These are phyloP conservation scores for Mycena metata DNA, from an alignment of 768 basidiomycete genomes.

Conservation along the genomic window DNA sequence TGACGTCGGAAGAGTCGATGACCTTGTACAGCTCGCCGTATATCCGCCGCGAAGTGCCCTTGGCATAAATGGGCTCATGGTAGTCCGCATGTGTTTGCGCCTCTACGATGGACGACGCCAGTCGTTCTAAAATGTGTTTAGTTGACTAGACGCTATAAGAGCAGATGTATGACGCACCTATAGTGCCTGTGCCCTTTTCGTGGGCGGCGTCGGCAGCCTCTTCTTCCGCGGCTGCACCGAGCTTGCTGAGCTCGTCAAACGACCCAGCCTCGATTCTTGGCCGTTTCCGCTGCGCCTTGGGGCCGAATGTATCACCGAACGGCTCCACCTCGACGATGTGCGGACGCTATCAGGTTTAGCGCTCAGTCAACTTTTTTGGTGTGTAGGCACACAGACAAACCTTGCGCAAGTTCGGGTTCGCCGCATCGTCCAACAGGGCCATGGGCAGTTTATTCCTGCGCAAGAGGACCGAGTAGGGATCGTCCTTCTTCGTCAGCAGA, in stretches of 20 bases:
- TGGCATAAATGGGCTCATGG: constrained; percentile 93
- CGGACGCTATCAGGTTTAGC: constrained; percentile 66
- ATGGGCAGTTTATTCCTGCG: constrained; percentile 97
- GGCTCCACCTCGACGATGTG: constrained; percentile 98
- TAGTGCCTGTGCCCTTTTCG: constrained; percentile 54
- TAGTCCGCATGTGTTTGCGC: constrained; percentile 80
- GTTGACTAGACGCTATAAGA: background rate
- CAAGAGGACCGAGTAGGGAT: constrained; percentile 96
- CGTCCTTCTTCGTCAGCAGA: constrained; percentile 85
- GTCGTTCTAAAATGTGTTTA: constrained; percentile 55
- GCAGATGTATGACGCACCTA: constrained; percentile 53
- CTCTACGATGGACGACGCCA: constrained; percentile 63
- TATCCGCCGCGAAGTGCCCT: constrained; percentile 95
- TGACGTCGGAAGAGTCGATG: constrained; percentile 97
- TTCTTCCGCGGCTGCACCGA: constrained; percentile 68
- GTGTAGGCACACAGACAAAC: constrained; percentile 49
- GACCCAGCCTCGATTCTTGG: constrained; percentile 90
- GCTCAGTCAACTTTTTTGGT: constrained; percentile 14
- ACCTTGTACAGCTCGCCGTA: constrained; percentile 99
- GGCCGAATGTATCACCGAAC: constrained; percentile 94
- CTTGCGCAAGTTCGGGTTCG: constrained; percentile 85
- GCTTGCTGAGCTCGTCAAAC: constrained; percentile 89
- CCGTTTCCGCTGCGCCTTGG: constrained; percentile 93
- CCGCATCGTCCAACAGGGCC: constrained; percentile 93
- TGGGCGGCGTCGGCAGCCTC: constrained; percentile 62